Base-by-base conservation (phyloP, 2,329 filamentous ascomycete species). In the Monilinia vaccinii-corymbosi region DNA sequence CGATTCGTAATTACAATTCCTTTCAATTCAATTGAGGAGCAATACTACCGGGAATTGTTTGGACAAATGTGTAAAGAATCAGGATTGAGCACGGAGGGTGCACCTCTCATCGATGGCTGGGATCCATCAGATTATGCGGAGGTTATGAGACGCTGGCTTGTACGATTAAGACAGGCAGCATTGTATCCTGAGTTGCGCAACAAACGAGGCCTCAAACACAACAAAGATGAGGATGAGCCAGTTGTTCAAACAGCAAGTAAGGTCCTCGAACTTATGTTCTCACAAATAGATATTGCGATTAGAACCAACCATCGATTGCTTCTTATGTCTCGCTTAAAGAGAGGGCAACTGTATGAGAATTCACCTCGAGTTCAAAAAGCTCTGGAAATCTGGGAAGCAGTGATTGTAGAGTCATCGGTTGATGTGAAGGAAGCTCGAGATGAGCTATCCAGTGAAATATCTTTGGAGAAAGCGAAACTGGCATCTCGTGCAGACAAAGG, bases 251-350 rank as follows among this genome's bases (percentile, higher is more conserved):
- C 92, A 0, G 87, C 96, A 1, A 82, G 86, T 21, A 89, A 97
- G 72, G 93, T 97, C 1, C 77, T 99, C 13, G 86, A 91, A 64
- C 85, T 87, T 5, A 97, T 99, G 93, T 87, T 97, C 61, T 91
- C 96, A 59, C 86, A 93, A 69, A 91, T 87, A 47, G 88, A 93
- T 60, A 77, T 77, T 7, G 71, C 75, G 1, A 81, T 93, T 60
- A 82, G 86, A 56, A 74, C 79, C 0, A 86, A 93, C 61, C 86
- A 94, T 69, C 82, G 91, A 56, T 75, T 78, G 2, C 78, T 87
- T 51, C 77, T 96, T 8, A 71, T 82, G 2, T 78, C 78, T 38
- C 84, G 83, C 63, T 75, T 96, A 48, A 81, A 80, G 18, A 79
- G 84, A 58, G 93, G 90, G 0, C 92, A 97, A 66, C 75, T 97